Percentiles rank a stretch among this genome's conserved stretches.
Evolutionary conservation across 2,329 filamentous ascomycete genomes (phyloP).

Genomic region (Pseudofabraea citricarpa): DNA sequence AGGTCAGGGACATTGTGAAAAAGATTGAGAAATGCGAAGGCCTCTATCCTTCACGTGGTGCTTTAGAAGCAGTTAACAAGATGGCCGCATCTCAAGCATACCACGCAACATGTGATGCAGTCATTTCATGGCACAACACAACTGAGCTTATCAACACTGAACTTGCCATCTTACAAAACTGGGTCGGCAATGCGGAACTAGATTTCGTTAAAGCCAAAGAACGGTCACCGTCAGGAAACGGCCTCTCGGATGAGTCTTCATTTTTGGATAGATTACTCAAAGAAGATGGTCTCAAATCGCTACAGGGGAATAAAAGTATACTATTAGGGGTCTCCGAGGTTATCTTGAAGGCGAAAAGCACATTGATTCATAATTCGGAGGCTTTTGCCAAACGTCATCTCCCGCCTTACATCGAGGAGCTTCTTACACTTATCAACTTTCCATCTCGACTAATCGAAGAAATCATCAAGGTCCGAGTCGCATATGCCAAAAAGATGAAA

Average conservation of each 20-base stretch:
- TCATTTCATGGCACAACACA: slow-evolving; percentile 96
- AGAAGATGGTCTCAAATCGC: slow-evolving; percentile 86
- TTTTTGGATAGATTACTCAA: slow-evolving; percentile 95
- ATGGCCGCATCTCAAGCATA: slow-evolving; percentile 73
- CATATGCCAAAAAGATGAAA: slow-evolving; percentile 92
- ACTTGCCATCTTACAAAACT: slow-evolving; percentile 83
- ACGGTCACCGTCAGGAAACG: slow-evolving; percentile 62
- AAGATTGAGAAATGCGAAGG: slow-evolving; percentile 88
- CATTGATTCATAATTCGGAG: slow-evolving; percentile 79
- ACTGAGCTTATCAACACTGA: slow-evolving; percentile 95
- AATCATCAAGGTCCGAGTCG: slow-evolving; percentile 86
- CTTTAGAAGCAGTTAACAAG: slow-evolving; percentile 71
- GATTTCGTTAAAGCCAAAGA: slow-evolving; percentile 78
- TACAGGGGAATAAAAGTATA: slow-evolving; percentile 86
- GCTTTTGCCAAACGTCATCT: slow-evolving; percentile 85
- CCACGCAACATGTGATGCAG: slow-evolving; percentile 77
- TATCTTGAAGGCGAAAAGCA: slow-evolving; percentile 89
- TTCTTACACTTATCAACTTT: slow-evolving; percentile 95
- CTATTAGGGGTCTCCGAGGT: slow-evolving; percentile 77
- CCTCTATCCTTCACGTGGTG: slow-evolving; percentile 75
- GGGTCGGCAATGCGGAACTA: slow-evolving; percentile 94
- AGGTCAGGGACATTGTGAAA: slow-evolving; percentile 82
- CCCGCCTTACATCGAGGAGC: slow-evolving; percentile 92
- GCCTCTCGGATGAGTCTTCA: slow-evolving; percentile 82
- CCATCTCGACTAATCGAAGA: slow-evolving; percentile 93